Evolutionary conservation across 352 stramenopile species (phyloP).

Genomic region (Phytophthora sp.): DNA sequence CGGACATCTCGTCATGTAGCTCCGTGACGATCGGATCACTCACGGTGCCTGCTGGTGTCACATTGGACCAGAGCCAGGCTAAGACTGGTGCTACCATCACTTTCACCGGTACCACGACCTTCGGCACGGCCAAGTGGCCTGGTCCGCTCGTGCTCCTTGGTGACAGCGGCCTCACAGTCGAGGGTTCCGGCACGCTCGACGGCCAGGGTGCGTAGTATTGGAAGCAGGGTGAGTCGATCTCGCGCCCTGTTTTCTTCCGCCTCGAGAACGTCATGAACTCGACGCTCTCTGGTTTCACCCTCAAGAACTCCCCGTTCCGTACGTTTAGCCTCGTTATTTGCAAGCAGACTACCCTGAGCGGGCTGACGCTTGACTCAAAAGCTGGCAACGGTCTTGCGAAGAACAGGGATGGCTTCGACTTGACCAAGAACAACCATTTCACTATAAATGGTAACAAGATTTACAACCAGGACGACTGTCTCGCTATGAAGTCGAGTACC

Average conservation of each 20-base stretch:
- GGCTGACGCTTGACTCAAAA: conserved; percentile 26
- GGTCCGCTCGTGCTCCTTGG: conserved; percentile 38
- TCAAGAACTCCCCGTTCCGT: conserved; percentile 41
- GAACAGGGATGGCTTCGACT: conserved; percentile 18
- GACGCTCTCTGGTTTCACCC: conserved; percentile 41
- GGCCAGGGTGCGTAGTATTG: conserved; percentile 48
- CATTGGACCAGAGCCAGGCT: conserved; percentile 8
- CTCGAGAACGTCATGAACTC: conserved; percentile 28
- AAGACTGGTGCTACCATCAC: background rate
- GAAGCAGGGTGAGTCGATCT: conserved; percentile 35
- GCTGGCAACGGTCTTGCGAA: conserved; percentile 20
- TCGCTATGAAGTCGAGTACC: conserved; percentile 20
- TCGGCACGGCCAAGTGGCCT: conserved; percentile 27
- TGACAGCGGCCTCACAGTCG: conserved; percentile 32
- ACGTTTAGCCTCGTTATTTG: conserved; percentile 41
- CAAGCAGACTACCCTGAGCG: conserved; percentile 23
- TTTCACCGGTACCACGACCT: background rate
- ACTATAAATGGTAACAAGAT: conserved; percentile 17
- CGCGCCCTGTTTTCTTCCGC: conserved; percentile 40
- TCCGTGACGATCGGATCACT: conserved; percentile 30
- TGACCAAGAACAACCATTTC: conserved; percentile 20
- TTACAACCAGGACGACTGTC: conserved; percentile 29
- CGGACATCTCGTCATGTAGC: conserved; percentile 35
- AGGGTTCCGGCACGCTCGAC: conserved; percentile 38
- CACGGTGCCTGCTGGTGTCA: conserved; percentile 17